phyloP scores from a whole-genome alignment of 202 grass and related monocot species.

The Carex sylvatica region DNA sequence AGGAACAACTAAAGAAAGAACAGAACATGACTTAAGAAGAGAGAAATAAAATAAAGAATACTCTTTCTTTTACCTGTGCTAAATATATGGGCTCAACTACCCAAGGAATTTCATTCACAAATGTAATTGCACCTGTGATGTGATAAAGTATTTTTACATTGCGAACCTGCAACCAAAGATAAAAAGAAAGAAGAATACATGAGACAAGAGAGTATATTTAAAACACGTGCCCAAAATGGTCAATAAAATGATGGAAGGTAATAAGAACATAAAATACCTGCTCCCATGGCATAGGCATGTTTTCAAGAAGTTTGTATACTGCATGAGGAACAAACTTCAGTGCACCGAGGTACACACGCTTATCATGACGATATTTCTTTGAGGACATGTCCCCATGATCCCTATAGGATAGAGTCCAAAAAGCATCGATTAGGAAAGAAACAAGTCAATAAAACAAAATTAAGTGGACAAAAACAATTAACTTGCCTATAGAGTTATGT shows the following conservation, averaged over 20 bases:
- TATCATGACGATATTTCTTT: slow-evolving; percentile 98
- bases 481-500: slow-evolving; percentile 27
- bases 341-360: slow-evolving; percentile 94
- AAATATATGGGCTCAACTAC: slow-evolving; percentile 96
- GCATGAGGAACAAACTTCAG: slow-evolving; percentile 96
- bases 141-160: slow-evolving; percentile 96
- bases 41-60: not conserved
- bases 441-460: not conserved
- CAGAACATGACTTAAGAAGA: not conserved
- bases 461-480: slow-evolving; percentile 4
- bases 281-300: slow-evolving; percentile 99
- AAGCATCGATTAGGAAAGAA: slow-evolving; percentile 1
- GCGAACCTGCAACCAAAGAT: slow-evolving; percentile 71
- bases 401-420: slow-evolving; percentile 20
- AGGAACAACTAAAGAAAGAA: not conserved
- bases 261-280: slow-evolving; percentile 47
- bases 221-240: not conserved
- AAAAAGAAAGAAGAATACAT: not conserved
- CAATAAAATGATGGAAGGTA: not conserved
- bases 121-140: slow-evolving; percentile 96
- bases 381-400: slow-evolving; percentile 73
- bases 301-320: slow-evolving; percentile 93
- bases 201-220: not conserved
- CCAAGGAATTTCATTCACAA: slow-evolving; percentile 93
- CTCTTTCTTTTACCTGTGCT: slow-evolving; percentile 52